These are phyloP conservation scores for Fremontodendron californicum DNA, from an alignment of 345 rosid species.

Conservation along the genomic window DNA sequence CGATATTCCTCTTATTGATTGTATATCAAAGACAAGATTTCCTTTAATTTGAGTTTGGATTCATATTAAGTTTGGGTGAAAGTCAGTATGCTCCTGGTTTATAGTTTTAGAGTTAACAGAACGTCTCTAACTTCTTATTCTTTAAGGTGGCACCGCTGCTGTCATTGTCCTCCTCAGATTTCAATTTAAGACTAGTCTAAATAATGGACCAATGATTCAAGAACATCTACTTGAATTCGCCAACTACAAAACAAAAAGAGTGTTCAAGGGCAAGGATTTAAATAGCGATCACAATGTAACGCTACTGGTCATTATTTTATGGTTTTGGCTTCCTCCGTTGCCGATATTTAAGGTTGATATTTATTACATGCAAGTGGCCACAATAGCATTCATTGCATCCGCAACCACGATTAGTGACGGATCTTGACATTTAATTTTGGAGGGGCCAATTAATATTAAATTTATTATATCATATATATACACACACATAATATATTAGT, in stretches of 20 bases:
- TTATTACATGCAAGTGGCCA: no score
- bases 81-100: not conserved
- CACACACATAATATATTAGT: no score
- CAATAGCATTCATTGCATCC: no score
- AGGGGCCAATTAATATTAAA: no score
- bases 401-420: no score
- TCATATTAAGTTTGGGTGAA: not conserved
- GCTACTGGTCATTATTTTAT: no score
- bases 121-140: not conserved
- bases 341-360: no score
- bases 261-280: no score
- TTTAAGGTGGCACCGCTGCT: slow-evolving; percentile 8
- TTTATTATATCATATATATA: no score
- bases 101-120: not conserved
- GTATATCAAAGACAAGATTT: not conserved
- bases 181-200: not conserved
- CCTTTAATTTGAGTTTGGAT: not conserved
- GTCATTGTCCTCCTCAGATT: slow-evolving; percentile 9
- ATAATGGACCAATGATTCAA: not conserved
- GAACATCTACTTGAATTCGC: not conserved
- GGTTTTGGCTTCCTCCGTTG: no score
- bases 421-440: no score
- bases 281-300: no score
- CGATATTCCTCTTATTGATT: not conserved
- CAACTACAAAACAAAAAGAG: slow-evolving; percentile 7